Conservation (phyloP, 768 basidiomycete genomes). For the Lactifluus volemus region DNA sequence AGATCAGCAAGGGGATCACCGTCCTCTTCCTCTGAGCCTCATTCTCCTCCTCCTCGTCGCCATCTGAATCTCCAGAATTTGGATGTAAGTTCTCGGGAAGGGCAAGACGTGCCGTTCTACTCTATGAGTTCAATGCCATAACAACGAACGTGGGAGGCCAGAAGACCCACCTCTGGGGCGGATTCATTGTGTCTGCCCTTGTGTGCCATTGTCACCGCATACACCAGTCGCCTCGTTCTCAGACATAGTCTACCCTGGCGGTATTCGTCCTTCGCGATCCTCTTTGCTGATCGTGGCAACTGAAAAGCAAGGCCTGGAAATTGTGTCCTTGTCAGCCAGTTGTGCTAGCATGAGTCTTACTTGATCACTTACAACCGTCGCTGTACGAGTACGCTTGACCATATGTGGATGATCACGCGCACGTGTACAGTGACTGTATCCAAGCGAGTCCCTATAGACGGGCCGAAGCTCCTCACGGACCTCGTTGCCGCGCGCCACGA, state of each 20-base stretch:
- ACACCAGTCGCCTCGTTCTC: neutral
- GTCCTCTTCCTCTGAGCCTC: constrained; percentile 24
- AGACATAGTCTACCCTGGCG: constrained; percentile 1
- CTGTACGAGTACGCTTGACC: neutral
- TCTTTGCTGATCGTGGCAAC: neutral
- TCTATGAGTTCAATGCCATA: neutral
- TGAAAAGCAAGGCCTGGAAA: neutral
- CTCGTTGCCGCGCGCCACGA: neutral
- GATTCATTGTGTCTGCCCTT: neutral
- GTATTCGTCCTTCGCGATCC: neutral
- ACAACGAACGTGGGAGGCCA: neutral
- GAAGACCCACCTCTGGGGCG: constrained; percentile 2
- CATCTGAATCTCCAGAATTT: constrained; percentile 33
- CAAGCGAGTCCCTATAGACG: neutral
- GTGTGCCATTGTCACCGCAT: neutral
- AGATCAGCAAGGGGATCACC: constrained; percentile 65
- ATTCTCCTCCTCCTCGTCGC: constrained; percentile 43
- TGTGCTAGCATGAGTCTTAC: neutral
- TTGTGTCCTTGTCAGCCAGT: neutral
- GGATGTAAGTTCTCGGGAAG: constrained; percentile 8
- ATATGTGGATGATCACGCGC: neutral
- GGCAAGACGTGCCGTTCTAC: constrained; percentile 17
- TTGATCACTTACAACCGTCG: neutral
- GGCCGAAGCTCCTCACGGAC: neutral
- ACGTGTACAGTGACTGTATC: neutral